Evolutionary conservation across 192 early-diverging fungal species (phyloP), one percentile per base, ranked within the genome.

Genomic region (Entomortierella chlamydospora): DNA sequence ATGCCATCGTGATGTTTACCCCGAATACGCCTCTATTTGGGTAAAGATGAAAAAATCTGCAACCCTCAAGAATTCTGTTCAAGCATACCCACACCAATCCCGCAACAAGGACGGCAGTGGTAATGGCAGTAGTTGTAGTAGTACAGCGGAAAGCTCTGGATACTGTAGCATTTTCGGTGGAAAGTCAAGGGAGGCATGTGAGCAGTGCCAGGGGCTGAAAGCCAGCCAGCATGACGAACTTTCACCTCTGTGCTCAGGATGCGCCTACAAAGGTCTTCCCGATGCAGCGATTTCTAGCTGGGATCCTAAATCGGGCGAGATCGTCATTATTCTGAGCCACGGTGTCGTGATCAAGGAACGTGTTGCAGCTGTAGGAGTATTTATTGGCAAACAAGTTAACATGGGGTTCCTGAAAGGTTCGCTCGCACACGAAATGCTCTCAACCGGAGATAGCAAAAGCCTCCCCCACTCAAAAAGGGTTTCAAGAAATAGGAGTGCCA

Each of bases 1-100:
- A 33, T 79, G 76, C n/a, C 76, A 79, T 66, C 68, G 68, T 0
- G 76, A 79, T 52, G 76, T 79, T n/a, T 79, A 79, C 49, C 76
- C 76, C 7, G 76, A 70, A 31, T 79, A 79, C 37, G 62, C 61
- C 1, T 79, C 76, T 10, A 43, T 79, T 34, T 79, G 76, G 76
- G 43, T 66, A 4, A 60, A 52, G 28, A 79, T 79, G 76, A 64
- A 51, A 39, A 64, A 65, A 29, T 79, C 29, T 20, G 76, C 76
- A 11, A 65, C 62, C 6, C 51, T 79, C 22, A 68, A 62, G 41
- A 79, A 79, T 34, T 65, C 76, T 26, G 57, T 79, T 5, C 68
- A 79, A 41, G 28, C 47, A 0, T 64, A 68, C n/a, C 57, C 64
- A 17, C 33, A 60, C 57, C n/a, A 53, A 20, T 51, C 22, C 23